Conservation (phyloP, 1,284 basidiomycete genomes). For the Ganoderma leucocontextum region DNA sequence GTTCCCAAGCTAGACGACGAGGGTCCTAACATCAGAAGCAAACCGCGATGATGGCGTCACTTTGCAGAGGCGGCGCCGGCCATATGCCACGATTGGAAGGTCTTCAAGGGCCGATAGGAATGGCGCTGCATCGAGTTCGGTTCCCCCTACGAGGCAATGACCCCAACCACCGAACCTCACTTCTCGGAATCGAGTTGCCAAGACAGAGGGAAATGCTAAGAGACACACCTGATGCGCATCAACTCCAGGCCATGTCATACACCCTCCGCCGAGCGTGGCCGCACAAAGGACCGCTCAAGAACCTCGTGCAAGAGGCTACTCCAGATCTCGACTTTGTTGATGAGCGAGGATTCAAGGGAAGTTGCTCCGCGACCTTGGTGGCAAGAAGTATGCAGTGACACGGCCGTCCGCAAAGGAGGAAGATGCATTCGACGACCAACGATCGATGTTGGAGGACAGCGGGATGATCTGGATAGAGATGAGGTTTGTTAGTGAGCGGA, state of each 20-base stretch:
- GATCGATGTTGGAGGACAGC: not conserved
- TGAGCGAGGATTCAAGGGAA: not conserved
- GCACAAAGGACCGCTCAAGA: not conserved
- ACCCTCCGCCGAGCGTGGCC: not conserved
- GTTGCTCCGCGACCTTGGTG: not conserved
- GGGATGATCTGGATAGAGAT: not conserved
- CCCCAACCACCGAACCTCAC: not conserved
- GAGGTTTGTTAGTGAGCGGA: not conserved
- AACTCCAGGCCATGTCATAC: not conserved
- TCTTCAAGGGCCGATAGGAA: not conserved
- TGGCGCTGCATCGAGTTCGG: not conserved
- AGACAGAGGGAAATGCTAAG: not conserved
- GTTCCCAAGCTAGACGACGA: not conserved
- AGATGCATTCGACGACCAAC: not conserved
- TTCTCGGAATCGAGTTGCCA: not conserved
- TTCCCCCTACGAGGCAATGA: constrained; percentile 1
- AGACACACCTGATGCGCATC: not conserved
- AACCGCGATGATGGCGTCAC: not conserved
- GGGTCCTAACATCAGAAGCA: not conserved
- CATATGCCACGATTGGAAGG: not conserved
- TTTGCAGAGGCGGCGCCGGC: not conserved
- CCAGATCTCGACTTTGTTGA: not conserved
- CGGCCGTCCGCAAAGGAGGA: not conserved
- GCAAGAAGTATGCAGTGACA: not conserved
- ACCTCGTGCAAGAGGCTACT: not conserved